A percentile compares a stretch with the other conserved stretches of the same genome.
Evolutionary conservation across 352 stramenopile species (phyloP).

Genomic region (Pilasporangium apinafurcum): DNA sequence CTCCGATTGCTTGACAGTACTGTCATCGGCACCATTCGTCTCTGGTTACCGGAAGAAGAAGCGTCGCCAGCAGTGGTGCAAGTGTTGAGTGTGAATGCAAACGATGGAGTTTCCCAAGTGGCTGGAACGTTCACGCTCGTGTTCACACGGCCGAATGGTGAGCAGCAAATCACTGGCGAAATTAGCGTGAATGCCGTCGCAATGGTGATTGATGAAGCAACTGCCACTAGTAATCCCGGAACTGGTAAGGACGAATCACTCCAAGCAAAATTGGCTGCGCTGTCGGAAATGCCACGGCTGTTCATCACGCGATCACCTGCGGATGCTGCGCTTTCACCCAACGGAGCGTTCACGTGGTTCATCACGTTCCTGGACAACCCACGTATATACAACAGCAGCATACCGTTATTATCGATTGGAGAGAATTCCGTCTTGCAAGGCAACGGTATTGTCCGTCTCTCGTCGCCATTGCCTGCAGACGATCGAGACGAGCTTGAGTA

Average conservation of each 20-base stretch:
- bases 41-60: conserved; percentile 34
- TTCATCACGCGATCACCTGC: conserved; percentile 44
- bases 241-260: conserved; percentile 44
- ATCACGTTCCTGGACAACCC: conserved; percentile 59
- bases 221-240: conserved; percentile 18
- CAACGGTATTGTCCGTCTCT: conserved; percentile 22
- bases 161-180: conserved; percentile 11
- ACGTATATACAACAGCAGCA: conserved; percentile 2
- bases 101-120: conserved; percentile 20
- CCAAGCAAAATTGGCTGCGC: conserved; percentile 40
- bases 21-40: conserved; percentile 47
- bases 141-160: conserved; percentile 20
- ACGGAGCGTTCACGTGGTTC: conserved; percentile 55
- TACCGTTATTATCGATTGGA: conserved; percentile 16
- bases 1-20: conserved; percentile 35
- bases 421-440: conserved; percentile 33
- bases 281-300: conserved; percentile 22
- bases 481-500: conserved; percentile 35
- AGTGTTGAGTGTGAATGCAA: conserved; percentile 22
- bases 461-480: conserved; percentile 25
- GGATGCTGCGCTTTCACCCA: conserved; percentile 13
- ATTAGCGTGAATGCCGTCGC: conserved; percentile 55
- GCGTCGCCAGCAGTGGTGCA: conserved; percentile 17
- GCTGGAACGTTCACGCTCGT: conserved; percentile 33
- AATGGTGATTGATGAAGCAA: conserved; percentile 50